phyloP scores from a whole-genome alignment of 2,329 filamentous ascomycete species.

The Ophiocordyceps camponoti-rufipedis region DNA sequence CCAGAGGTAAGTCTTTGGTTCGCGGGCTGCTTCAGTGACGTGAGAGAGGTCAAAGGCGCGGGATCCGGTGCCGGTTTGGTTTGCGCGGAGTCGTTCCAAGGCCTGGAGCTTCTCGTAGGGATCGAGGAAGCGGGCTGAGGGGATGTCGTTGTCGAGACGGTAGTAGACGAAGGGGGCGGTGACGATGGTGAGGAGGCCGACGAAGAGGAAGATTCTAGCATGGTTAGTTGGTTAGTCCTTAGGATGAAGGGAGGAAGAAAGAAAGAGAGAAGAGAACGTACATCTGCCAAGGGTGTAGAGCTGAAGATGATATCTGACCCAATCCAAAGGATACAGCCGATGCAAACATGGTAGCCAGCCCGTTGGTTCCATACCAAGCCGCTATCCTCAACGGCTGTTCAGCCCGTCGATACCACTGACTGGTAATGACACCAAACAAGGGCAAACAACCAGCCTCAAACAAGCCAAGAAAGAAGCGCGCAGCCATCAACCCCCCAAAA shows the following conservation, averaged over 20 bases:
- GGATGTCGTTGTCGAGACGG: constrained; percentile 40
- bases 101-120: constrained; percentile 49
- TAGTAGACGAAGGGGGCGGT: constrained; percentile 40
- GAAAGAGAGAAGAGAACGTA: background rate
- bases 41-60: constrained; percentile 53
- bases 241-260: too few relatives aligned
- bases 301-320: constrained; percentile 25
- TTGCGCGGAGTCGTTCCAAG: constrained; percentile 52
- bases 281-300: constrained; percentile 9
- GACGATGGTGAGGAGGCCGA: constrained; percentile 39
- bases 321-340: constrained; percentile 37
- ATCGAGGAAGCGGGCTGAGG: constrained; percentile 36
- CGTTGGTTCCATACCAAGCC: constrained; percentile 49
- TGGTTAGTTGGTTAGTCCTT: too few relatives aligned
- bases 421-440: constrained; percentile 26
- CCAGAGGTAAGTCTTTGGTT: constrained; percentile 40
- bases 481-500: constrained; percentile 28
- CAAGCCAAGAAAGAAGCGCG: constrained; percentile 28
- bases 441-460: constrained; percentile 34
- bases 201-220: constrained; percentile 34
- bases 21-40: constrained; percentile 28
- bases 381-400: constrained; percentile 47
- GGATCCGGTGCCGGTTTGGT: constrained; percentile 58
- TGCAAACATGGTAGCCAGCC: constrained; percentile 36
- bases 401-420: constrained; percentile 26